Conservation (phyloP, 2,329 filamentous ascomycete species). For the Penicillium sp. region DNA sequence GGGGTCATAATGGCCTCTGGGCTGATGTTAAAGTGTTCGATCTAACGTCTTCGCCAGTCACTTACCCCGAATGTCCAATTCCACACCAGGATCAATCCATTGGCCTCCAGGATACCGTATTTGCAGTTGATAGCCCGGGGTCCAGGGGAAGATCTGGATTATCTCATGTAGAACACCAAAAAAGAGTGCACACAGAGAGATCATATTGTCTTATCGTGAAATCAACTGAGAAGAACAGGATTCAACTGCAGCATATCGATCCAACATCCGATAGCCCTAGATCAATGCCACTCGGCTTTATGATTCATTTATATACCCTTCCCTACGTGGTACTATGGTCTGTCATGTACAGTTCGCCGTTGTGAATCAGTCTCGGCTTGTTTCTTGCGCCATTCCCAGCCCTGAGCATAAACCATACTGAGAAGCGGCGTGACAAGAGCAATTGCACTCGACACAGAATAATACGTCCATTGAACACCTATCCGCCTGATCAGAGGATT, state of each 20-base stretch:
- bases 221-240: too few relatives aligned
- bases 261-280: too few relatives aligned
- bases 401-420: slow-evolving; percentile 17
- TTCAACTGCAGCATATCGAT: not conserved
- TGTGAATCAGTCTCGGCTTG: not conserved
- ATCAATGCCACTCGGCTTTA: not conserved
- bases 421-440: slow-evolving; percentile 15
- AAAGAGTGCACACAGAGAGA: not conserved
- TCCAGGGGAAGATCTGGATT: not conserved
- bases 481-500: slow-evolving; percentile 20
- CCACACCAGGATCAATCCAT: slow-evolving; percentile 22
- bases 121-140: slow-evolving; percentile 6
- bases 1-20: slow-evolving; percentile 15
- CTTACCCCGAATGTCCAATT: slow-evolving; percentile 9
- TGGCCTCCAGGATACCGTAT: slow-evolving; percentile 17
- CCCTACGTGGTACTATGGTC: not conserved
- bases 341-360: not conserved
- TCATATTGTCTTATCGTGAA: not conserved
- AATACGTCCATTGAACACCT: slow-evolving; percentile 20
- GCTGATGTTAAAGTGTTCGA: not conserved
- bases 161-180: not conserved
- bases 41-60: not conserved
- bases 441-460: slow-evolving; percentile 12
- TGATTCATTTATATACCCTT: not conserved
- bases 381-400: slow-evolving; percentile 19